Evolutionary conservation across 352 stramenopile genomes (phyloP).

Genomic region (Peronospora farinosa): DNA sequence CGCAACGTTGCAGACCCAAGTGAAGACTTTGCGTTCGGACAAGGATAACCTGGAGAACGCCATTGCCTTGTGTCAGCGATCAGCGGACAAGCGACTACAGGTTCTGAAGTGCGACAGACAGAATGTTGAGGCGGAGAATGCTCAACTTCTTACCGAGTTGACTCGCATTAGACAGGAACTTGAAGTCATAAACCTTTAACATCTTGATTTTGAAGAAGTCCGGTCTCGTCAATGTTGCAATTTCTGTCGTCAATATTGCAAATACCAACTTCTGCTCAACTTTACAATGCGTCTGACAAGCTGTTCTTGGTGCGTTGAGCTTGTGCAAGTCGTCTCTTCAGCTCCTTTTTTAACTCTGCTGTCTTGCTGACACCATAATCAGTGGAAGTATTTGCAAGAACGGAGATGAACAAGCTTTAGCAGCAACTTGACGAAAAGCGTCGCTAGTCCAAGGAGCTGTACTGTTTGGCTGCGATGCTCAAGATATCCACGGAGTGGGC

Average conservation of each 20-base stretch:
- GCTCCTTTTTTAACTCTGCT: too few species aligned
- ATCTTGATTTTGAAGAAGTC: constrained; percentile 10
- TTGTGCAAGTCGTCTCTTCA: too few species aligned
- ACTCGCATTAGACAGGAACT: constrained; percentile 3
- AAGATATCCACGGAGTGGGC: constrained; percentile 9
- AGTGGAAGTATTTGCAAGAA: too few species aligned
- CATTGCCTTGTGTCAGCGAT: constrained; percentile 15
- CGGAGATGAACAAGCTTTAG: constrained; percentile 8
- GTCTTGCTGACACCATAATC: too few species aligned
- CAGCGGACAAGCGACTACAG: constrained; percentile 14
- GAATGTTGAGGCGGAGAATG: constrained; percentile 14
- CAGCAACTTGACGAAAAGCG: constrained; percentile 15
- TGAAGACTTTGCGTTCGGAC: constrained; percentile 9
- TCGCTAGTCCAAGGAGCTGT: constrained; percentile 2
- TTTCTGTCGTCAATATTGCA: too few species aligned
- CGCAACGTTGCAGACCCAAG: constrained; percentile 8
- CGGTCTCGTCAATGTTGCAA: too few species aligned
- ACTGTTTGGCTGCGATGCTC: constrained; percentile 1
- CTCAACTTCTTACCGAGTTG: constrained; percentile 9
- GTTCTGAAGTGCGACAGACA: constrained; percentile 10
- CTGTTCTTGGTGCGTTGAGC: too few species aligned
- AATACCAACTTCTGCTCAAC: too few species aligned
- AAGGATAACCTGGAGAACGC: constrained; percentile 17
- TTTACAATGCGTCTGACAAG: too few species aligned
- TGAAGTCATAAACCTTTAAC: constrained; percentile 2